Conservation (phyloP, 2,329 filamentous ascomycete species). For the Aureobasidium sp. region DNA sequence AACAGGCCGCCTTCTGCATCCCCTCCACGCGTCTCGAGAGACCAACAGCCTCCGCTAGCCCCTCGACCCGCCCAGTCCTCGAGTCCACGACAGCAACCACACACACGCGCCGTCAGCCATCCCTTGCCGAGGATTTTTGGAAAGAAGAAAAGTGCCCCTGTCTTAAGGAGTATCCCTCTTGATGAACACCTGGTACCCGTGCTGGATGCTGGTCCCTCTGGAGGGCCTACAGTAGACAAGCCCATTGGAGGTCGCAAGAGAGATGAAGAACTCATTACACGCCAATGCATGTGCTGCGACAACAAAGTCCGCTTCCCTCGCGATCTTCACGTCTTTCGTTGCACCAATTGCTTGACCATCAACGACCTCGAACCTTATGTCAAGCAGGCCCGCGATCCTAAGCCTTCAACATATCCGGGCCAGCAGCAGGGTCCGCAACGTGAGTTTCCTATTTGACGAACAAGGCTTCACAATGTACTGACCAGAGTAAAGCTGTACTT, state of each 20-base stretch:
- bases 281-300: constrained; percentile 79
- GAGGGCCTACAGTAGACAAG: constrained; percentile 15
- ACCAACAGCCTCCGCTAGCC: not conserved
- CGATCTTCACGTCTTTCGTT: constrained; percentile 65
- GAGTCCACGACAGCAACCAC: constrained; percentile 6
- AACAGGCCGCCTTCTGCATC: not conserved
- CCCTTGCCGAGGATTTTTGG: constrained; percentile 67
- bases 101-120: constrained; percentile 46
- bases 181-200: constrained; percentile 36
- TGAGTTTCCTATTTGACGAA: not conserved
- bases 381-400: not conserved
- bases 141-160: constrained; percentile 39
- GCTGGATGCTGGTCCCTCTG: constrained; percentile 25
- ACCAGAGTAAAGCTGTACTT: constrained; percentile 13
- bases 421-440: not conserved
- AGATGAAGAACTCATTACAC: constrained; percentile 52
- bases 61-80: not conserved
- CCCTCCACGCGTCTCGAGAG: not conserved
- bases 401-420: not conserved
- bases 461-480: not conserved
- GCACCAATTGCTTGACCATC: constrained; percentile 74
- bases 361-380: constrained; percentile 54
- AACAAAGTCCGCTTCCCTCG: constrained; percentile 72
- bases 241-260: constrained; percentile 23
- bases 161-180: constrained; percentile 14